Evolutionary conservation across 106 monocot species (phyloP), one percentile per base, ranked within the genome.

Genomic region (Platanthera guangdongensis): DNA sequence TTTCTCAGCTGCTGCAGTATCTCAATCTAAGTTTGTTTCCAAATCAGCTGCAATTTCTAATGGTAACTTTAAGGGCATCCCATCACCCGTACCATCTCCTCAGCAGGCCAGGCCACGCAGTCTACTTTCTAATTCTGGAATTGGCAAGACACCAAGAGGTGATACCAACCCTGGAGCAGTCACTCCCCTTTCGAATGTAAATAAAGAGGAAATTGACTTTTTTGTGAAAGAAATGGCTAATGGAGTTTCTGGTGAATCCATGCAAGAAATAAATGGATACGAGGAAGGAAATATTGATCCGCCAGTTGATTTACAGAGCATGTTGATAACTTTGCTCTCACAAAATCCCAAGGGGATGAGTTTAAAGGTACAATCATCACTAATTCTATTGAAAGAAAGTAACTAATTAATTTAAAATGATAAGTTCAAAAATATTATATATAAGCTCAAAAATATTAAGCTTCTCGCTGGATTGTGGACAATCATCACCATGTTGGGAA

Each of bases 261-360:
- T 62, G 9, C 62, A 78, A 11, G 86, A 77, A 53, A 6, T 49
- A 64, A 73, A 22, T 75, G 68, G 64, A 3, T 72, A 72, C 75
- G 77, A 84, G n/a, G 22, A 30, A 14, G 19, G 30, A 57, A 39
- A 52, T 57, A 64, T 51, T 63, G 79, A 86, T 70, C 83, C 85
- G 51, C 53, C 81, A 55, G 75, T 18, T 2, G 89, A 94, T 81
- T 74, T 99, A 74, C 80, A 78, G 62, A 82, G 67, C 71, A 55
- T 83, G 65, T 78, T 90, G 65, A 86, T 88, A 47, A 79, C 63
- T 73, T 8, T 82, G 67, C 83, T 93, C 8, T 80, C 84, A 60
- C 79, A 89, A 83, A 91, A 86, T 79, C 83, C 97, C 0, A 94
- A 94, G 51, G 97, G 91, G 28, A 88, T 90, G 80, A 90, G 70